phyloP scores from a whole-genome alignment of 1,139 yeast genomes.

The Zygosaccharomyces sapae region DNA sequence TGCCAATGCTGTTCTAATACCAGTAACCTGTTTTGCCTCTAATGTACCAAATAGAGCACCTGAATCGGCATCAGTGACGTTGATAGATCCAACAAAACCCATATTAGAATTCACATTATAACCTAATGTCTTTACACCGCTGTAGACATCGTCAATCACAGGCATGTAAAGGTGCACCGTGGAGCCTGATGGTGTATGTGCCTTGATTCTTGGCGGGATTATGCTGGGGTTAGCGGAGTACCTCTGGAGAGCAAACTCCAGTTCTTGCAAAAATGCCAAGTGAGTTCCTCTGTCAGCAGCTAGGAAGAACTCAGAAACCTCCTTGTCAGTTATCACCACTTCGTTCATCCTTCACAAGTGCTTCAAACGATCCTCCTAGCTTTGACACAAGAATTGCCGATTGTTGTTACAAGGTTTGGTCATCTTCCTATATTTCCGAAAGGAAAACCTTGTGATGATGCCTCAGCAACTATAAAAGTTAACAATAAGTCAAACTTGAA shows the following conservation, averaged over 20 bases:
- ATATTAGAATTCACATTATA: constrained; percentile 50
- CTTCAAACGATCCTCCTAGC: neutral
- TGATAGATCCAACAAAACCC: constrained; percentile 52
- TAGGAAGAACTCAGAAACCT: constrained; percentile 18
- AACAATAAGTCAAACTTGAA: neutral
- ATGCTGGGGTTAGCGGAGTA: constrained; percentile 21
- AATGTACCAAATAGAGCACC: constrained; percentile 53
- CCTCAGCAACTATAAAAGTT: neutral
- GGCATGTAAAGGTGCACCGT: constrained; percentile 64
- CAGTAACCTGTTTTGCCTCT: constrained; percentile 59
- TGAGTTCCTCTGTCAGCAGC: constrained; percentile 10
- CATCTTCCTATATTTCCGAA: neutral
- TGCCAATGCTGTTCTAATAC: constrained; percentile 64
- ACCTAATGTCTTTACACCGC: constrained; percentile 44
- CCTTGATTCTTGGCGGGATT: constrained; percentile 20
- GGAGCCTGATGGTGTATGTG: constrained; percentile 15
- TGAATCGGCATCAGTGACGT: constrained; percentile 46
- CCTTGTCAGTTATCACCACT: constrained; percentile 14
- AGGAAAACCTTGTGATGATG: neutral
- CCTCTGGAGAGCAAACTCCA: constrained; percentile 17
- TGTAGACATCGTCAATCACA: constrained; percentile 29
- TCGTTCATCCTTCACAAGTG: constrained; percentile 7
- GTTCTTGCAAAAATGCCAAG: constrained; percentile 12
- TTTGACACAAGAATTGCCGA: neutral
- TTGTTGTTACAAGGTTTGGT: neutral